Base-by-base conservation (phyloP, 73 alveolate species). In the Paramecium sexaurelia region DNA sequence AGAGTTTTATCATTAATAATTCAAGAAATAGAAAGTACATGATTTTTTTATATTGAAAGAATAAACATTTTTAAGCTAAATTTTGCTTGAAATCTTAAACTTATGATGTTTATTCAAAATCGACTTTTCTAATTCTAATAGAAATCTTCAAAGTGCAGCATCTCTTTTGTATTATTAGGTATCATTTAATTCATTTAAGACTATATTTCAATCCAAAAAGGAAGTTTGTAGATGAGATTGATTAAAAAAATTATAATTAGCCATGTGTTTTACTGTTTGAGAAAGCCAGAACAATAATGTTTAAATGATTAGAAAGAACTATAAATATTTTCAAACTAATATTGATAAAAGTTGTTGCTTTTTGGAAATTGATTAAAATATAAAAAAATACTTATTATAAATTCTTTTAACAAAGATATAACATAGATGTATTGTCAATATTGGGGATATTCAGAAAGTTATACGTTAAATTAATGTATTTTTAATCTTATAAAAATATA, bases 91-190 rank as follows among this genome's bases (percentile, higher is more conserved):
- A n/a, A n/a, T n/a, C n/a, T n/a, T n/a, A n/a, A n/a, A n/a, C n/a
- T n/a, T n/a, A n/a, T n/a, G n/a, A n/a, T n/a, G n/a, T n/a, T n/a
- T n/a, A n/a, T n/a, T n/a, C n/a, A 35, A 6, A 35, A 35, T 35
- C 6, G 92, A 83, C 93, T 66, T 94, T 71, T 66, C 55, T 55
- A 55, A 84, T 91, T 82, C 96, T 94, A n/a, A 92, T 2, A 85
- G 75, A 39, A 88, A 75, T 17, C 57, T 84, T 24, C 17, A 84
- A 9, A 75, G 75, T 24, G 35, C 43, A 75, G 94, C 95, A 1
- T 85, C 97, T 2, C 97, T 96, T 22, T 94, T 20, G 73, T 94
- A 39, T 94, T 96, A 75, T 96, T 96, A 4, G 97, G 97, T 10
- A 87, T 92, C 17, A 93, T 96, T 26, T 92, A 92, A n/a, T 94